Evolutionary conservation across 352 stramenopile genomes (phyloP).

Genomic region (Phytopythium vexans): DNA sequence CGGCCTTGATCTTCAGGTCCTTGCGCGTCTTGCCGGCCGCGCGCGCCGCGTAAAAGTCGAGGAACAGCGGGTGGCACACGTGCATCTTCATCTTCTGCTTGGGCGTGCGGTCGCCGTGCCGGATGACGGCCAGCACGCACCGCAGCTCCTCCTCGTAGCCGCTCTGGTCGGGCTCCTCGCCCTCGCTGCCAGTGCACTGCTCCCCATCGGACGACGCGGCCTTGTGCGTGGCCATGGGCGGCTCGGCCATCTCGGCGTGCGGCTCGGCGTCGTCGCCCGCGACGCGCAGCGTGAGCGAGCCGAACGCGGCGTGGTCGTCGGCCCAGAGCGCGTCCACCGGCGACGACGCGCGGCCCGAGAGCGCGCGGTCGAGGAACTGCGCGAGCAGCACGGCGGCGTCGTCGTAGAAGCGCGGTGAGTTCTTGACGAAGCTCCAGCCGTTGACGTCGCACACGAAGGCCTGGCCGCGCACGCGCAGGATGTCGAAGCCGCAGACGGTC

Average conservation of each 20-base stretch:
- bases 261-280: constrained; percentile 31
- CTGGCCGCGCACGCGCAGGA: constrained; percentile 90
- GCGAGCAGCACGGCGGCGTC: constrained; percentile 94
- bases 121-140: constrained; percentile 98
- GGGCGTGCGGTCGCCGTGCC: constrained; percentile 98
- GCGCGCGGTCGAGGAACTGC: constrained; percentile 70
- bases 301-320: constrained; percentile 46
- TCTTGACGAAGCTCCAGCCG: constrained; percentile 99
- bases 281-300: constrained; percentile 62
- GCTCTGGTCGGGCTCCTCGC: constrained; percentile 22
- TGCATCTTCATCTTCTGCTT: constrained; percentile 99
- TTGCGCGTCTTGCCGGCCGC: constrained; percentile 62
- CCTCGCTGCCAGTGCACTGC: constrained; percentile 5
- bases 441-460: constrained; percentile 99
- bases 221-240: constrained; percentile 27
- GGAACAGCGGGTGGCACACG: constrained; percentile 87
- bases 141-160: constrained; percentile 94
- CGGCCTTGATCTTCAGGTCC: constrained; percentile 87
- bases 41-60: constrained; percentile 78
- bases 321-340: constrained; percentile 45
- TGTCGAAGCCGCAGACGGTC: constrained; percentile 99
- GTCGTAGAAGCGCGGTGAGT: constrained; percentile 99
- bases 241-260: constrained; percentile 60
- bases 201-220: constrained; percentile 16
- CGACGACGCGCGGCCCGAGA: constrained; percentile 25